Evolutionary conservation across 192 early-diverging fungal species (phyloP).

Genomic region (Rhizoclosmatium globosum): DNA sequence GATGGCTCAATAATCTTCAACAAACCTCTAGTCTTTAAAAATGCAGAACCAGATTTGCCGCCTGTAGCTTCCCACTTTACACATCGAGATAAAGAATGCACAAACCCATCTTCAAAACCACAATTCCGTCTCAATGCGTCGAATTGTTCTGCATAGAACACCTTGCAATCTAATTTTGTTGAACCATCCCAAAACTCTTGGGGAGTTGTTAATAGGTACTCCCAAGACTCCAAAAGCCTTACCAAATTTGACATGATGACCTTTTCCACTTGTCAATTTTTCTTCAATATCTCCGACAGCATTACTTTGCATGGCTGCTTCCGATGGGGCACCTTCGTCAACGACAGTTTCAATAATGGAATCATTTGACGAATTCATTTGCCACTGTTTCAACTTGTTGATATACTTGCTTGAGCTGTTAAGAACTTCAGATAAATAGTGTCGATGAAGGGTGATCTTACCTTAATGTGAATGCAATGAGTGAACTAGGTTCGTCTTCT

Average conservation of each 20-base stretch:
- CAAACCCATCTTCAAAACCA: constrained; percentile 46
- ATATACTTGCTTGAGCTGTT: constrained; percentile 27
- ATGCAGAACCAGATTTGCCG: constrained; percentile 54
- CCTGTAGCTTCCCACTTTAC: constrained; percentile 52
- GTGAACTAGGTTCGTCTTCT: constrained; percentile 60
- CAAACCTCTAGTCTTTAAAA: constrained; percentile 78
- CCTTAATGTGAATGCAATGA: constrained; percentile 57
- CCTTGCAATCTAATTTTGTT: constrained; percentile 48
- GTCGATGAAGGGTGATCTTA: background rate
- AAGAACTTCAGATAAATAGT: background rate
- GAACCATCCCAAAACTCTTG: constrained; percentile 49
- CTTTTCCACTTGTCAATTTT: constrained; percentile 70
- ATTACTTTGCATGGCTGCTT: constrained; percentile 37
- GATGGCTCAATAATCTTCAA: background rate
- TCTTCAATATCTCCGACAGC: constrained; percentile 63
- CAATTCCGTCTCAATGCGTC: constrained; percentile 51
- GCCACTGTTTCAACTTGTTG: constrained; percentile 25
- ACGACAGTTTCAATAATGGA: background rate
- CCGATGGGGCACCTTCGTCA: background rate
- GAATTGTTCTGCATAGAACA: constrained; percentile 58
- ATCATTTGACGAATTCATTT: constrained; percentile 21
- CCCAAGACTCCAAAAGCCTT: constrained; percentile 32
- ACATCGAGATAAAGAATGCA: constrained; percentile 51
- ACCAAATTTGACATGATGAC: constrained; percentile 81
- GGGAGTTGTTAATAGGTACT: background rate